A percentile compares a stretch with the other conserved stretches of the same genome.
Evolutionary conservation across 371 early-diverging fungal genomes (phyloP).

Genomic region (Syncephalis fuscata): DNA sequence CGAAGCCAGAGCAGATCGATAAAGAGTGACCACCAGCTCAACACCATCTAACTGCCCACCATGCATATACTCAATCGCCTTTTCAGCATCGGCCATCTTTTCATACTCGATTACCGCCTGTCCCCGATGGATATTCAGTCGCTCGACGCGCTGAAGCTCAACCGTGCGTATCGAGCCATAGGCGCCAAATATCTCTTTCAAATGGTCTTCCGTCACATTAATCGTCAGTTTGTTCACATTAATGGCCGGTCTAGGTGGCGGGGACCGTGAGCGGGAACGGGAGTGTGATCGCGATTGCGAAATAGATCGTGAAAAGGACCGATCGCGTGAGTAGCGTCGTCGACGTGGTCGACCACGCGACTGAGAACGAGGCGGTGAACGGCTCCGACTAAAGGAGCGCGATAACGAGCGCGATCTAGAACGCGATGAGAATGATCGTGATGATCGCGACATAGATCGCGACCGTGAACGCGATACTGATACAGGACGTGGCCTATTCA

Average conservation of each 20-base stretch:
- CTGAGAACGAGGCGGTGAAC: constrained; percentile 3
- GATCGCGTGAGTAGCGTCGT: constrained; percentile 5
- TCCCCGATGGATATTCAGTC: constrained; percentile 4
- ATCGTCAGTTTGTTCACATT: constrained; percentile 14
- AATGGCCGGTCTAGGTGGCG: constrained; percentile 6
- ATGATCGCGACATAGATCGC: constrained; percentile 2
- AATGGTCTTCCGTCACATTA: constrained; percentile 40
- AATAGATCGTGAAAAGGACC: background rate
- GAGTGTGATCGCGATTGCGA: constrained; percentile 4
- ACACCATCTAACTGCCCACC: constrained; percentile 3
- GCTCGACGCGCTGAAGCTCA: constrained; percentile 7
- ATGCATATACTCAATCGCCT: constrained; percentile 6
- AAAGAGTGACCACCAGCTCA: background rate
- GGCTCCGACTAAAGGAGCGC: too few relatives aligned
- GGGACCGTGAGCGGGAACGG: constrained; percentile 5
- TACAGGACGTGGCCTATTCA: background rate
- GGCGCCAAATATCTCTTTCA: constrained; percentile 41
- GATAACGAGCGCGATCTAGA: constrained; percentile 9
- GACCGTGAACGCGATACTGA: background rate
- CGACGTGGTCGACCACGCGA: constrained; percentile 12
- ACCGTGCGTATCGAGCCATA: constrained; percentile 51
- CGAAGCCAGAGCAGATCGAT: too few relatives aligned
- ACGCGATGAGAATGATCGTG: background rate
- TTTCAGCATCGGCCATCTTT: constrained; percentile 4
- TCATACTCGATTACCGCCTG: constrained; percentile 5